A percentile compares a stretch with the other conserved stretches of the same genome.
phyloP scores from a whole-genome alignment of 306 rosid species.

The Glycine tomentella region DNA sequence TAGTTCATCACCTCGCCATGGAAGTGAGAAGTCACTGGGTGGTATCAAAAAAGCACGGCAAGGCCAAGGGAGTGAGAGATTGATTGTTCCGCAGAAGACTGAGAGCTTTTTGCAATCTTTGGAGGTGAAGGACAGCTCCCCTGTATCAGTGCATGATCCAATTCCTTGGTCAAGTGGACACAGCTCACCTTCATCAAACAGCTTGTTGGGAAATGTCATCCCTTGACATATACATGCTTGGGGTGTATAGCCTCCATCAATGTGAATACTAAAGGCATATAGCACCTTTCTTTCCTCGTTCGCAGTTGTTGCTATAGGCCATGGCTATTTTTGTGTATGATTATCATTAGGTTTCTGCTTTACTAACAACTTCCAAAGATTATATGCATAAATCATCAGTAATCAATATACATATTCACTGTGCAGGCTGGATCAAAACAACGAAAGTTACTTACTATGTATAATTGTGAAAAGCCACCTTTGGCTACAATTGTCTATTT shows the following conservation, averaged over 20 bases:
- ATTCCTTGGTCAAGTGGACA: conserved; percentile 80
- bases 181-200: conserved; percentile 92
- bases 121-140: conserved; percentile 76
- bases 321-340: conserved; percentile 36
- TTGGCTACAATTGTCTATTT: background rate
- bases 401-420: conserved; percentile 27
- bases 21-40: conserved; percentile 65
- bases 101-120: conserved; percentile 50
- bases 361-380: conserved; percentile 37
- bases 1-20: conserved; percentile 63
- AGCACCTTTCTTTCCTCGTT: conserved; percentile 11
- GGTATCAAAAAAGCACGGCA: conserved; percentile 48
- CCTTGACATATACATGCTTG: conserved; percentile 52
- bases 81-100: conserved; percentile 54
- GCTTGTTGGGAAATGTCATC: conserved; percentile 77
- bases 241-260: conserved; percentile 26
- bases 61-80: conserved; percentile 61
- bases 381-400: conserved; percentile 35
- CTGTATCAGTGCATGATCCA: conserved; percentile 87
- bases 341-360: conserved; percentile 38
- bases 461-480: conserved; percentile 24
- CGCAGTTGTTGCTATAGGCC: background rate
- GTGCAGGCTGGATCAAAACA: conserved; percentile 37
- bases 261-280: conserved; percentile 47
- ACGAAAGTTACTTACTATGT: conserved; percentile 5